Base-by-base conservation (phyloP, 2,329 filamentous ascomycete species). In the Cladosporium sp. region DNA sequence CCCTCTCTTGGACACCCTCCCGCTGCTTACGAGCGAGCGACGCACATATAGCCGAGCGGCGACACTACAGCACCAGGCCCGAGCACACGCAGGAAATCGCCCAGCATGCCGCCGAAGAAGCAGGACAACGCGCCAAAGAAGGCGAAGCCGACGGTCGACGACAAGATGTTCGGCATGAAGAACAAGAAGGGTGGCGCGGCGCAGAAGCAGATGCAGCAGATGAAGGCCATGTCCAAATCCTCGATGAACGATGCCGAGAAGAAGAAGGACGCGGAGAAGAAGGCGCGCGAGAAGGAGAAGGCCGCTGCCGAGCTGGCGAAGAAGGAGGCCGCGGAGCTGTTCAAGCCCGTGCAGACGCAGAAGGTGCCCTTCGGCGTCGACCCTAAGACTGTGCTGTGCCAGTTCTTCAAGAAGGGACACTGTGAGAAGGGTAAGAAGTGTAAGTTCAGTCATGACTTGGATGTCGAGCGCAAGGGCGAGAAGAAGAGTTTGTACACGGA, bases 111-210 rank as follows among this genome's bases (percentile, higher is more conserved):
- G 70, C 87, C 87, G 54, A 90, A 90, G 70, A 68, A 68, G 57
- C 73, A 73, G 65, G 68, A 72, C 45, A 68, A 72, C 59, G 68
- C 68, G 66, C 72, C 74, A 53, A 74, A 75, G 65, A 70, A 72
- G 61, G 68, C 70, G 62, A 89, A 89, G 74, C 66, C 77, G 42
- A 87, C 90, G 58, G 89, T 93, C 58, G 64, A 62, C 9, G 93
- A 98, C 78, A 93, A 92, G 76, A 95, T 93, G 45, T 98, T 98
- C 79, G 93, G 93, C 64, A 97, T 98, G 93, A 98, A 98, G 77
- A 98, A 98, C 70, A 98, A 98, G 78, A 98, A 96, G 79, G 93
- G 93, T 62, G 86, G 83, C 53, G 85, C 83, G 49, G 92, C 90
- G 52, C 89, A 97, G 74, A 95, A 85, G 73, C 83, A 91, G 62